These are phyloP conservation scores for Paecilomyces fulvus DNA, from an alignment of 2,329 filamentous ascomycete species.

Conservation along the genomic window DNA sequence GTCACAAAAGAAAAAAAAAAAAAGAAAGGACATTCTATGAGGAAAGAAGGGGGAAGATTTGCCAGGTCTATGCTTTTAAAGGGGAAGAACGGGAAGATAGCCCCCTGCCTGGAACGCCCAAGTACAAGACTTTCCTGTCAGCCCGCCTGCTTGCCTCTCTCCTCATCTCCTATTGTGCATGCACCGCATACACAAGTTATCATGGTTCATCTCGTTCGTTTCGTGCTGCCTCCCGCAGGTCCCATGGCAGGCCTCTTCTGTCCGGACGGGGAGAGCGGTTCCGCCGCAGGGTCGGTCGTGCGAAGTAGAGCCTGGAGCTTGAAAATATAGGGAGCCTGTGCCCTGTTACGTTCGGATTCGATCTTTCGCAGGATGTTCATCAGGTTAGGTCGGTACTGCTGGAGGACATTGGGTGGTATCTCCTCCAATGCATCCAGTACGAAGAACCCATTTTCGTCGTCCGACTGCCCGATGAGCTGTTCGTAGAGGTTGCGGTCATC, in stretches of 20 bases:
- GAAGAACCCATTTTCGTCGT: constrained; percentile 20
- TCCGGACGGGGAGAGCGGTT: neutral
- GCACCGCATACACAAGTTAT: neutral
- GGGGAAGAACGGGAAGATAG: neutral
- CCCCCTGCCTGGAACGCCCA: neutral
- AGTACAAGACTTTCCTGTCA: neutral
- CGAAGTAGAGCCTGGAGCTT: constrained; percentile 23
- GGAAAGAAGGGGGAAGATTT: neutral
- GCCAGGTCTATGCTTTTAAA: neutral
- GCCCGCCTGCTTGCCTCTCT: neutral
- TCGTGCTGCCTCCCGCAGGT: constrained; percentile 7
- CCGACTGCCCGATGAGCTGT: constrained; percentile 29
- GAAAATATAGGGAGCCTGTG: constrained; percentile 26
- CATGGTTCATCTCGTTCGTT: constrained; percentile 6
- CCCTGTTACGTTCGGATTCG: constrained; percentile 29
- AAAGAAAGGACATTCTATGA: neutral
- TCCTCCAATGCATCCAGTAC: constrained; percentile 31
- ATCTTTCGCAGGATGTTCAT: constrained; percentile 31
- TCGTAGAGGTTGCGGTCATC: constrained; percentile 36
- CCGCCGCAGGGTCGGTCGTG: neutral
- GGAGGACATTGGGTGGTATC: constrained; percentile 22
- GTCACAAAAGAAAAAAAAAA: neutral
- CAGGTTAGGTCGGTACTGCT: constrained; percentile 21
- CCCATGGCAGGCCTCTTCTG: constrained; percentile 7
- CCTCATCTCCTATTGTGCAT: neutral